Evolutionary conservation across 2,329 filamentous ascomycete genomes (phyloP).

Genomic region (Trichoderma brevicompactum): DNA sequence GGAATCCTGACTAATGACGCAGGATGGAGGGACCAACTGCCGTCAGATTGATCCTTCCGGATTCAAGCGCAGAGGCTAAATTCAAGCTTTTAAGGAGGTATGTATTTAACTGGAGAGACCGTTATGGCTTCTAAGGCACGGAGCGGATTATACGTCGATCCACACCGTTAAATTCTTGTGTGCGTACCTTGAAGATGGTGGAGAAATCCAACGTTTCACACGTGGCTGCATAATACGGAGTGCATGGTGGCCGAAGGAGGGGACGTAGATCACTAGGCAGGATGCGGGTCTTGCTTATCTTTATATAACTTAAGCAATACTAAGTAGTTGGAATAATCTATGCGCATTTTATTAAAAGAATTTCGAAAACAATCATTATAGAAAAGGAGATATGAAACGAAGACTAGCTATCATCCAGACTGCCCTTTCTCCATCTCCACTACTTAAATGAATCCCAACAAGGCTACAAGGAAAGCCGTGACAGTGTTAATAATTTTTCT

Average conservation of each 20-base stretch:
- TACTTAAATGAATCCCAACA: background rate
- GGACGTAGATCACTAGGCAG: background rate
- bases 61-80: background rate
- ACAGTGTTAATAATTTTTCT: background rate
- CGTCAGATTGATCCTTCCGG: background rate
- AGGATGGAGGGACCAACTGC: background rate
- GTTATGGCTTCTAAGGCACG: background rate
- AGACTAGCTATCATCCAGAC: background rate
- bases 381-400: too few species aligned
- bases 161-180: background rate
- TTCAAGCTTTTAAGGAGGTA: too few species aligned
- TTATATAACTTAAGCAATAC: background rate
- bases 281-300: background rate
- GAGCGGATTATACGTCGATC: background rate
- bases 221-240: background rate
- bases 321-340: too few species aligned
- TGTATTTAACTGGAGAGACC: too few species aligned
- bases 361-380: too few species aligned
- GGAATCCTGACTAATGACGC: background rate
- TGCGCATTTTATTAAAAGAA: too few species aligned
- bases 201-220: slow-evolving; percentile 4
- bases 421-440: background rate
- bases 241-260: background rate
- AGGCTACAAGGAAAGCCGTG: background rate
- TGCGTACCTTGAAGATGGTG: background rate